These are phyloP conservation scores for Colletotrichum cordylinicola DNA, from an alignment of 2,329 filamentous ascomycete species.

Conservation along the genomic window DNA sequence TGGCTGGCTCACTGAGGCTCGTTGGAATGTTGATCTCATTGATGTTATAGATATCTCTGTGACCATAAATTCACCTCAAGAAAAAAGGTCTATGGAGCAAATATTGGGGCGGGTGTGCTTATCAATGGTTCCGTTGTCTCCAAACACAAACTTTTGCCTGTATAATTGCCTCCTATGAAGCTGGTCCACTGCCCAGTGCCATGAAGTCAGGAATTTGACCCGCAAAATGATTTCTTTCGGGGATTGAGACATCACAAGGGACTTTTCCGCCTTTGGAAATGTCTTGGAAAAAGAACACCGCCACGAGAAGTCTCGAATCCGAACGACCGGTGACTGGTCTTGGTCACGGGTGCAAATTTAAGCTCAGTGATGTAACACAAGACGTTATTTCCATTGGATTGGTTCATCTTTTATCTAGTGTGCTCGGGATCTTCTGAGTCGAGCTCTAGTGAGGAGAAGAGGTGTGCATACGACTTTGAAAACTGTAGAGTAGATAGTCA, in stretches of 20 bases:
- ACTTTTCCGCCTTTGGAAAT: background rate
- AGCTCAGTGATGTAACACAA: background rate
- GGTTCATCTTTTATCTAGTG: background rate
- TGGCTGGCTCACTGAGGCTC: background rate
- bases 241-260: background rate
- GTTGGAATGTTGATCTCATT: background rate
- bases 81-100: background rate
- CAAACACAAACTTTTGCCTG: background rate
- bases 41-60: background rate
- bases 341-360: background rate
- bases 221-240: background rate
- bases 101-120: fast-evolving
- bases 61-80: fast-evolving
- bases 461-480: background rate
- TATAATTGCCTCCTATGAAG: fast-evolving
- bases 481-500: background rate
- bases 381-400: background rate
- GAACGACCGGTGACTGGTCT: background rate
- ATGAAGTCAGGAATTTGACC: background rate
- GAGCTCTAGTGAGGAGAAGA: fast-evolving
- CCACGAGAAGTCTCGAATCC: background rate
- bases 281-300: background rate
- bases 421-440: background rate
- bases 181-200: background rate
- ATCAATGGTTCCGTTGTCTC: background rate